phyloP scores from a whole-genome alignment of 257 asterid species.

The Petrea volubilis region DNA sequence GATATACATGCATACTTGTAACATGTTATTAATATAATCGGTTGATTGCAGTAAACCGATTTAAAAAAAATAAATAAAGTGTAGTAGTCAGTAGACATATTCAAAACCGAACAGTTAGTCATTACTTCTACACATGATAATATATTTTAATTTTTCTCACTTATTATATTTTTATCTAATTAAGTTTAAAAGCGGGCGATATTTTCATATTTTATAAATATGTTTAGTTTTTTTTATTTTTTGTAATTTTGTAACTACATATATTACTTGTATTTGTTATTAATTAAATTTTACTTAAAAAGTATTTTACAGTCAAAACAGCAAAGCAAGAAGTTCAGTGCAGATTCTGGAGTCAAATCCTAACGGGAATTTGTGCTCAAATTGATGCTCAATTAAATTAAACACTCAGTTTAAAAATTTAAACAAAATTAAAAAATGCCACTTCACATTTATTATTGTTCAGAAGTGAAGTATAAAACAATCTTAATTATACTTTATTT shows the following conservation, averaged over 20 bases:
- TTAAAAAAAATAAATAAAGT: too few species aligned
- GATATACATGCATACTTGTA: too few species aligned
- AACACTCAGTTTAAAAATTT: not conserved
- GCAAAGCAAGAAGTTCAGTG: not conserved
- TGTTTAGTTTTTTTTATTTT: too few species aligned
- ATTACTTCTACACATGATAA: too few species aligned
- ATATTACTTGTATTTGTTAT: not conserved
- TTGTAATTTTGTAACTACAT: not conserved
- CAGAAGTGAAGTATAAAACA: conserved; percentile 17
- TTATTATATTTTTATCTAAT: too few species aligned
- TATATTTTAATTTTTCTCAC: too few species aligned
- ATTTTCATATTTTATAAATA: too few species aligned
- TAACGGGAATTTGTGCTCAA: conserved; percentile 18
- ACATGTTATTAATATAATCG: too few species aligned
- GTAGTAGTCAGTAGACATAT: too few species aligned
- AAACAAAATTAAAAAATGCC: not conserved
- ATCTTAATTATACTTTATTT: conserved; percentile 20
- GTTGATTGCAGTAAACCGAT: too few species aligned
- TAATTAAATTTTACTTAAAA: not conserved
- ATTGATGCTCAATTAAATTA: conserved; percentile 20
- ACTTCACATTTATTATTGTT: conserved; percentile 25
- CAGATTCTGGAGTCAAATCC: conserved; percentile 16
- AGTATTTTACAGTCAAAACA: not conserved
- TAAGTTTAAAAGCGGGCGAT: too few species aligned
- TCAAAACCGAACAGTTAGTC: too few species aligned